phyloP scores from a whole-genome alignment of 108 stramenopile species.

The Cylindrotheca fusiformis region DNA sequence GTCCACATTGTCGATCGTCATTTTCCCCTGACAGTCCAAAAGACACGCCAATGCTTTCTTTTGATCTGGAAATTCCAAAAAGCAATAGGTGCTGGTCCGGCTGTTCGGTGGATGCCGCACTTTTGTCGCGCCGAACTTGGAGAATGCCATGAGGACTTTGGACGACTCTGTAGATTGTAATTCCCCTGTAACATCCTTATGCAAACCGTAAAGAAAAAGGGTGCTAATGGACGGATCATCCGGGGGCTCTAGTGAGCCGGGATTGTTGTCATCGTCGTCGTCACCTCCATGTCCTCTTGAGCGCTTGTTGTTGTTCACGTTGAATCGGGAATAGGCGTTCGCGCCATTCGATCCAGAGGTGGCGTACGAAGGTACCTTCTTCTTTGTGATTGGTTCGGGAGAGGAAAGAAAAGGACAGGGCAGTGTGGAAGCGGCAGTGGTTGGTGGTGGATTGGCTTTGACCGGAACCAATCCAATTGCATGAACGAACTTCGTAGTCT shows the following conservation, averaged over 20 bases:
- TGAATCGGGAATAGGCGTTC: constrained; percentile 18
- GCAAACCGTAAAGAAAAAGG: constrained; percentile 77
- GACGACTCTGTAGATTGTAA: constrained; percentile 40
- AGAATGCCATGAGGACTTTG: constrained; percentile 56
- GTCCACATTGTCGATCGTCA: constrained; percentile 45
- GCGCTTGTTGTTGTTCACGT: constrained; percentile 33
- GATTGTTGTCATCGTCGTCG: constrained; percentile 26
- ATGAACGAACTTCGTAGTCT: constrained; percentile 77
- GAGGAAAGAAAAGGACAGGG: constrained; percentile 67
- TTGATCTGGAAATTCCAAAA: constrained; percentile 77
- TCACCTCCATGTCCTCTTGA: constrained; percentile 14
- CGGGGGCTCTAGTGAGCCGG: constrained; percentile 27
- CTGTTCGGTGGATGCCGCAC: constrained; percentile 58
- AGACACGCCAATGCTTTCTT: constrained; percentile 64
- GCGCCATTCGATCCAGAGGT: neutral
- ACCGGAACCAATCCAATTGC: constrained; percentile 81
- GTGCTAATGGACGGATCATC: constrained; percentile 66
- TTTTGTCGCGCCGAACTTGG: constrained; percentile 36
- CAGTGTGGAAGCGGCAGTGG: constrained; percentile 28
- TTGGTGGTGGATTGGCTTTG: constrained; percentile 26
- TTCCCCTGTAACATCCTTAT: constrained; percentile 64
- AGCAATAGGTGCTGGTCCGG: constrained; percentile 55
- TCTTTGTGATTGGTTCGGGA: constrained; percentile 15
- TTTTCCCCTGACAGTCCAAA: constrained; percentile 43
- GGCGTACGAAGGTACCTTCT: constrained; percentile 4